These are phyloP conservation scores for Ophiostoma ips DNA, from an alignment of 2,329 filamentous ascomycete genomes.

Conservation along the genomic window DNA sequence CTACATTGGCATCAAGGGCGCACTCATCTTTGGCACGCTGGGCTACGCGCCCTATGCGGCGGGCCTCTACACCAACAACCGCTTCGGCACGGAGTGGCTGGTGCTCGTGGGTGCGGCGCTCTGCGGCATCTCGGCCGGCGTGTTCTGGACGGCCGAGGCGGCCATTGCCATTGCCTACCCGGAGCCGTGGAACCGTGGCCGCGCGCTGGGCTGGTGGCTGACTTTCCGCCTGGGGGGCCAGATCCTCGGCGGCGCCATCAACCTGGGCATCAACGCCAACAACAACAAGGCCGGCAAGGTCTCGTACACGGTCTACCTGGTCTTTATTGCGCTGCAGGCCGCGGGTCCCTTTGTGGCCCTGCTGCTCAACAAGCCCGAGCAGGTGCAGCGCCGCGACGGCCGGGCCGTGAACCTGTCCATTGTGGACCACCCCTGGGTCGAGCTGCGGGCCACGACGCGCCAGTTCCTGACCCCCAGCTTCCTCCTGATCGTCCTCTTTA, in stretches of 20 bases:
- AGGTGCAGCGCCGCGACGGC: conserved; percentile 53
- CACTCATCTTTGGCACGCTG: conserved; percentile 56
- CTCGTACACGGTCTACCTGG: conserved; percentile 52
- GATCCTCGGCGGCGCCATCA: conserved; percentile 59
- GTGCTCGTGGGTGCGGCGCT: conserved; percentile 52
- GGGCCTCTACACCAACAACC: conserved; percentile 58
- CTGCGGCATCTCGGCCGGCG: conserved; percentile 55
- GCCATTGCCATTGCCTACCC: conserved; percentile 61
- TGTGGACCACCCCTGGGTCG: conserved; percentile 37
- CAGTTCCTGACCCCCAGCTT: conserved; percentile 49
- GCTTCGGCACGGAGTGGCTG: conserved; percentile 55
- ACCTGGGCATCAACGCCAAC: conserved; percentile 49
- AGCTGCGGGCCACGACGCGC: conserved; percentile 44
- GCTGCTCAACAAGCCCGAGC: conserved; percentile 43
- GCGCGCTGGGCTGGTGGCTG: conserved; percentile 51
- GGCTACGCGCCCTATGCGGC: conserved; percentile 61
- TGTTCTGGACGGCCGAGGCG: conserved; percentile 65
- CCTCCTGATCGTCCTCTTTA: conserved; percentile 50
- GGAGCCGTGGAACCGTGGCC: conserved; percentile 52
- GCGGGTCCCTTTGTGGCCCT: conserved; percentile 50
- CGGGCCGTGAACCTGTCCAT: conserved; percentile 46
- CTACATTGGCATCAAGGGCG: conserved; percentile 56
- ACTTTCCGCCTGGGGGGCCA: conserved; percentile 45
- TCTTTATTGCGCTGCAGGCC: conserved; percentile 59
- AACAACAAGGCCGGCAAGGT: conserved; percentile 39